phyloP scores from a whole-genome alignment of 2,329 filamentous ascomycete genomes.

The Aspergillus neoniger region DNA sequence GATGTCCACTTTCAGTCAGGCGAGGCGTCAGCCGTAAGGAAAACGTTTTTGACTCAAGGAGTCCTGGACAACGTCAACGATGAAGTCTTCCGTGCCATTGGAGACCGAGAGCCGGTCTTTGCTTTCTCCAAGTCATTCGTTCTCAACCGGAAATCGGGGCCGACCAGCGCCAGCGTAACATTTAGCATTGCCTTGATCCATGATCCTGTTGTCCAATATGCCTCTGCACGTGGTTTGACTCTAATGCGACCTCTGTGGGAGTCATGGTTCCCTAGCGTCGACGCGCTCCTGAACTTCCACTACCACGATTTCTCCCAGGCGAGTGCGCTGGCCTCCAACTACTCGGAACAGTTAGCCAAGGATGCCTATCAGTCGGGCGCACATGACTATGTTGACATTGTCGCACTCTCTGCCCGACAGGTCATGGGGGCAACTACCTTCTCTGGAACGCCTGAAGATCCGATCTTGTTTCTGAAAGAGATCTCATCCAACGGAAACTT shows the following conservation, averaged over 20 bases:
- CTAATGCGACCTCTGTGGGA: slow-evolving; percentile 79
- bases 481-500: slow-evolving; percentile 83
- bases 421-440: slow-evolving; percentile 78
- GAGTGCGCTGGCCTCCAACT: slow-evolving; percentile 66
- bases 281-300: slow-evolving; percentile 71
- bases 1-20: slow-evolving; percentile 71
- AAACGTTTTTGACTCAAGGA: slow-evolving; percentile 68
- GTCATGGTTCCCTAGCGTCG: slow-evolving; percentile 66
- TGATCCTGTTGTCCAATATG: slow-evolving; percentile 77
- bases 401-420: slow-evolving; percentile 75
- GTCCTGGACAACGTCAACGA: slow-evolving; percentile 68
- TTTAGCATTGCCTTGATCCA: slow-evolving; percentile 80
- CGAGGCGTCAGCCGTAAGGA: slow-evolving; percentile 65
- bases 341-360: slow-evolving; percentile 68
- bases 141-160: slow-evolving; percentile 42
- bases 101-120: slow-evolving; percentile 79
- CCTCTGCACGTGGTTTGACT: slow-evolving; percentile 72
- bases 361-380: slow-evolving; percentile 76
- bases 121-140: slow-evolving; percentile 71
- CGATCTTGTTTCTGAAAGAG: slow-evolving; percentile 79
- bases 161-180: slow-evolving; percentile 58
- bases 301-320: slow-evolving; percentile 72
- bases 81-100: slow-evolving; percentile 66
- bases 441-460: slow-evolving; percentile 68
- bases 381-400: slow-evolving; percentile 73